Conservation (phyloP, 441 rosid species). For the Erodium trifolium region DNA sequence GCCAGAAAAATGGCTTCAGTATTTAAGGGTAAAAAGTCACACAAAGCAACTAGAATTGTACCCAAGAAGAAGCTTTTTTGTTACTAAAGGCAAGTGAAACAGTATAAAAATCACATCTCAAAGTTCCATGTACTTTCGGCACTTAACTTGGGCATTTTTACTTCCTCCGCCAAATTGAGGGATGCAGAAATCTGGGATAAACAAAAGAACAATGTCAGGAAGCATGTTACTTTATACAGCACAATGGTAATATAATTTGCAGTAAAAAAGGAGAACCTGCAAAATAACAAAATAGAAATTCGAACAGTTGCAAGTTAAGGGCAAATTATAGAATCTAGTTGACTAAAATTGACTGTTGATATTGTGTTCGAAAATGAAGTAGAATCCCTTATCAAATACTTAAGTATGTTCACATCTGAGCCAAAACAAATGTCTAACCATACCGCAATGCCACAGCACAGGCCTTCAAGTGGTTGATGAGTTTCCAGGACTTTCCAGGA, state of each 20-base stretch:
- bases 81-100: too few species aligned
- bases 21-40: background rate
- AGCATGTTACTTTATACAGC: background rate
- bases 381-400: background rate
- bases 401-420: background rate
- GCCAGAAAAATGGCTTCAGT: background rate
- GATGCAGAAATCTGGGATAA: constrained; percentile 47
- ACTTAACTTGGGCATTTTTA: constrained; percentile 47
- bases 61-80: too few species aligned
- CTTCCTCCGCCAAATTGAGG: constrained; percentile 51
- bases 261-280: background rate
- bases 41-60: background rate
- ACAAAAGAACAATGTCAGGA: constrained; percentile 5
- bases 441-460: background rate
- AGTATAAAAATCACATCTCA: constrained; percentile 32
- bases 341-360: background rate
- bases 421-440: background rate
- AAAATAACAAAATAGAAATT: background rate
- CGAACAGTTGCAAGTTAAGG: too few species aligned
- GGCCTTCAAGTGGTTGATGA: too few species aligned
- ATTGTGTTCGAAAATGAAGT: too few species aligned
- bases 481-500: too few species aligned
- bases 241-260: background rate
- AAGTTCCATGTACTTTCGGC: constrained; percentile 69
- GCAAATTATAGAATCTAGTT: background rate